Evolutionary conservation across 169 alveolate genomes (phyloP), one percentile per base, ranked within the genome.

Genomic region (Eimeria sp.): DNA sequence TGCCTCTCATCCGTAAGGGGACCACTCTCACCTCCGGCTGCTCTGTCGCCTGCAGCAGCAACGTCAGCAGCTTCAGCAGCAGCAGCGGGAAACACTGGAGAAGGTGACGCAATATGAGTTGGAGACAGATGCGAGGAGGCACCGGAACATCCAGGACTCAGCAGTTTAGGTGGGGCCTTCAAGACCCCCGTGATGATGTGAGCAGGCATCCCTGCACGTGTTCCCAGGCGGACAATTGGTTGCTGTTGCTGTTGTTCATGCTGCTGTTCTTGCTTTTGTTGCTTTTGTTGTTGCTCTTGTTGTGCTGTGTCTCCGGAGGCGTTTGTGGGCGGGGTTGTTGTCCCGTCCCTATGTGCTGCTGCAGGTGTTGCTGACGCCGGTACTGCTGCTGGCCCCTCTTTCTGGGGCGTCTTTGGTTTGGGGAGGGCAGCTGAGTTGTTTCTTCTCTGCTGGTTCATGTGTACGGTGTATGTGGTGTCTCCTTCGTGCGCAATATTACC

Each of bases 141-240:
- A 22, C 27, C 45, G 0, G 47, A 11, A 14, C 25, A 18, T 67
- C 20, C 18, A 5, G 43, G 22, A 14, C 54, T 49, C 47, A 54
- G 57, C 43, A 57, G 54, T 63, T 83, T 83, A 10, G 92, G 92
- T 3, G 92, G 92, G 3, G 92, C 92, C 40, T 83, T 83, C 63
- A 45, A 54, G 30, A 83, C 63, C 78, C 92, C 92, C 10, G 92
- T 43, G 49, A 83, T 83, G 30, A 58, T 51, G 14, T 65, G 92
- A 27, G 92, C 30, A 30, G 92, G 92, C 45, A 10, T 70, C 57
- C 92, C 92, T 4, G 92, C 92, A n/a, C 92, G n/a, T 25, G 92
- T 83, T 30, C 92, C 92, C 11, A 83, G 9, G 34, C 92, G 73
- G 22, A 83, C 57, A 13, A 83, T 34, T 3, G 92, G 92, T n/a